Conservation (phyloP, 495 filamentous ascomycete genomes). For the Terfezia boudieri region DNA sequence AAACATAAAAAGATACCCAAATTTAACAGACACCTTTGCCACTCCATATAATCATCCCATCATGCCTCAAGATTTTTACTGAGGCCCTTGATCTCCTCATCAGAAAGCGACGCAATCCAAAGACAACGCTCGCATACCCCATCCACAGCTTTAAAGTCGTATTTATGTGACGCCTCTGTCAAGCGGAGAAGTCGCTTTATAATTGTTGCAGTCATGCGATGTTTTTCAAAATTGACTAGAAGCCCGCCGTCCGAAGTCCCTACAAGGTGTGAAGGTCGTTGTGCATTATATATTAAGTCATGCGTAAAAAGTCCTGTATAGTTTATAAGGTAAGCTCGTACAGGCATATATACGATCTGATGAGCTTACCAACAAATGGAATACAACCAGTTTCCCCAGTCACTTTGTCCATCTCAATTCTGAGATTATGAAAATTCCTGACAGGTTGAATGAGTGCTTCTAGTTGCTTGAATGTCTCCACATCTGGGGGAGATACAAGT, state of each 20-base stretch:
- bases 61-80: constrained; percentile 33
- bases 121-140: constrained; percentile 76
- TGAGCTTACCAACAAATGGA: constrained; percentile 64
- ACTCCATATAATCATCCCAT: neutral
- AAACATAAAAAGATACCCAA: neutral
- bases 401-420: constrained; percentile 74
- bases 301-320: constrained; percentile 58
- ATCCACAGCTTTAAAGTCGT: constrained; percentile 63
- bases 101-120: constrained; percentile 76
- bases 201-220: constrained; percentile 70
- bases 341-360: neutral
- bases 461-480: constrained; percentile 51
- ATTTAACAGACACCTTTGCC: neutral
- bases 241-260: constrained; percentile 42
- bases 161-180: constrained; percentile 79
- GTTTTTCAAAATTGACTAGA: constrained; percentile 87
- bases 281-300: constrained; percentile 88
- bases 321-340: neutral
- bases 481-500: constrained; percentile 46
- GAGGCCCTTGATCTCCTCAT: constrained; percentile 51
- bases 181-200: constrained; percentile 79
- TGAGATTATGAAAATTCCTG: constrained; percentile 72
- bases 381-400: constrained; percentile 68
- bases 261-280: constrained; percentile 53
- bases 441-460: constrained; percentile 69